Conservation (phyloP, 2,329 filamentous ascomycete species). For the Rutstroemia sp. region DNA sequence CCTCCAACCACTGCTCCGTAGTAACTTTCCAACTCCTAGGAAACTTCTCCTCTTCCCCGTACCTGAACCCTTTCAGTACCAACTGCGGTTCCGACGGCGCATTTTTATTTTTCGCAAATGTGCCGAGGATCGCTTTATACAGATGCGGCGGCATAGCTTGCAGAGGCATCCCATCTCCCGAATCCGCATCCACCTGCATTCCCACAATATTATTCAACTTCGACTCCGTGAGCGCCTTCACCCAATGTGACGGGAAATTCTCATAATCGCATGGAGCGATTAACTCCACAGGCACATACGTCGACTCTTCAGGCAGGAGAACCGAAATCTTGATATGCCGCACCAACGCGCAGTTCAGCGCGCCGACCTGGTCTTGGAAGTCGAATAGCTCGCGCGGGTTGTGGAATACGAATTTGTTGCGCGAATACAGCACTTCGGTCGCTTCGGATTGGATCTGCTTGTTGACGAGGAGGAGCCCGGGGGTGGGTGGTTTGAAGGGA, state of each 20-base stretch:
- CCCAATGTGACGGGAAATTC: constrained; percentile 5
- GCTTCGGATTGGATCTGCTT: constrained; percentile 2
- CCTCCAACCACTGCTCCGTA: constrained; percentile 4
- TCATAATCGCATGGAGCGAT: constrained; percentile 2
- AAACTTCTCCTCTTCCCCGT: constrained; percentile 1
- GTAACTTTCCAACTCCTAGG: background rate
- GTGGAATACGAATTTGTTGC: constrained; percentile 6
- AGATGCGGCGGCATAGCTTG: constrained; percentile 2
- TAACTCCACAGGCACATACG: background rate
- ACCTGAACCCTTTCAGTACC: constrained; percentile 1
- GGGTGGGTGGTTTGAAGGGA: constrained; percentile 7
- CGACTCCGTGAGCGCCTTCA: background rate
- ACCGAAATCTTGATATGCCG: constrained; percentile 4
- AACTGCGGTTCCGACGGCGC: background rate
- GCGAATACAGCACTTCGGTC: background rate
- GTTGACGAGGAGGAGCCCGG: background rate
- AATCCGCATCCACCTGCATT: constrained; percentile 4
- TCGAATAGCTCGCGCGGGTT: constrained; percentile 1
- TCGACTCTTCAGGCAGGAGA: constrained; percentile 1
- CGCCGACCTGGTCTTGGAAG: constrained; percentile 1
- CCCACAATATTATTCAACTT: background rate
- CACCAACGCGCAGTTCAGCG: background rate
- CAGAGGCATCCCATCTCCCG: background rate
- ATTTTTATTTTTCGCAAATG: background rate
- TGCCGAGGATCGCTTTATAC: background rate